A percentile compares a stretch with the other conserved stretches of the same genome.
Evolutionary conservation across 371 early-diverging fungal species (phyloP).

Genomic region (Nosema muscidifuracis): DNA sequence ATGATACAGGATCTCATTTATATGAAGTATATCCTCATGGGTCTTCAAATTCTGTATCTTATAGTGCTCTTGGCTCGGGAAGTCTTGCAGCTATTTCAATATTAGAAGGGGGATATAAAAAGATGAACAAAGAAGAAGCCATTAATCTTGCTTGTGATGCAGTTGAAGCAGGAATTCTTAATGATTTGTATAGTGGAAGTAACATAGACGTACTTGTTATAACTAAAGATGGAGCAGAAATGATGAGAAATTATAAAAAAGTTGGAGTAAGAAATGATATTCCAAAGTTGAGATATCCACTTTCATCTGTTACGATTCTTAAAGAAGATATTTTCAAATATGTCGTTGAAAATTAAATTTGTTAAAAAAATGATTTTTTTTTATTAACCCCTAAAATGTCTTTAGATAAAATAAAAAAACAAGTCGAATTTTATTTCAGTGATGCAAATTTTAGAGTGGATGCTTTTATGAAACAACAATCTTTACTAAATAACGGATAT

Average conservation of each 20-base stretch:
- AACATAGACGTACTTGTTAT: constrained; percentile 78
- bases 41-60: constrained; percentile 83
- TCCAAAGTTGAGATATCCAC: constrained; percentile 36
- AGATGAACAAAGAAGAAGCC: constrained; percentile 80
- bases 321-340: constrained; percentile 51
- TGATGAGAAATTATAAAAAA: constrained; percentile 42
- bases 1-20: constrained; percentile 77
- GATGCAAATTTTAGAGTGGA: constrained; percentile 62
- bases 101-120: constrained; percentile 79
- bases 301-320: constrained; percentile 20
- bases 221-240: constrained; percentile 15
- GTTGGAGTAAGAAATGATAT: constrained; percentile 47
- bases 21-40: constrained; percentile 92
- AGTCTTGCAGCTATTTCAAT: constrained; percentile 91
- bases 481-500: constrained; percentile 46
- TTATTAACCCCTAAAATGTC: constrained; percentile 4
- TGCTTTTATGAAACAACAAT: constrained; percentile 52
- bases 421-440: constrained; percentile 63
- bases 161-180: constrained; percentile 93
- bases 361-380: neutral
- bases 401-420: constrained; percentile 51
- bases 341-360: constrained; percentile 39
- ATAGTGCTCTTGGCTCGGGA: constrained; percentile 91
- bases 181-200: constrained; percentile 95
- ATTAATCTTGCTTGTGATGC: constrained; percentile 82